Percentiles rank a stretch among this genome's conserved stretches.
phyloP scores from a whole-genome alignment of 495 filamentous ascomycete genomes.

The Bacidia rubella region DNA sequence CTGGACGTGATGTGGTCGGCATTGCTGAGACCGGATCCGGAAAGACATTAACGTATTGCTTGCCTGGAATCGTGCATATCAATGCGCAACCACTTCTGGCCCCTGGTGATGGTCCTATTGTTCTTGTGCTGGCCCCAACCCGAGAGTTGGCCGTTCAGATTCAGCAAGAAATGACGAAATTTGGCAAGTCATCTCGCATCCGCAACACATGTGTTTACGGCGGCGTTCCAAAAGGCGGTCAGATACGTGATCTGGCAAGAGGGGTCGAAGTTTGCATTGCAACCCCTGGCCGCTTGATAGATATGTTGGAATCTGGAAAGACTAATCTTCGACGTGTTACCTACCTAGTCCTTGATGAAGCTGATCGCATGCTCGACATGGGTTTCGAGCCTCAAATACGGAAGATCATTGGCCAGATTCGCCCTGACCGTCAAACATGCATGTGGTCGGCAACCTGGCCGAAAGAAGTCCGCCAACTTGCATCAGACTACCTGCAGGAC shows the following conservation, averaged over 20 bases:
- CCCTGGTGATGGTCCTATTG: conserved; percentile 94
- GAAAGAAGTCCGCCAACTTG: conserved; percentile 92
- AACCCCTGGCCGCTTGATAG: conserved; percentile 91
- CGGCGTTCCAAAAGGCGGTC: conserved; percentile 91
- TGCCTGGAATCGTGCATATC: conserved; percentile 97
- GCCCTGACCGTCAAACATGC: conserved; percentile 95
- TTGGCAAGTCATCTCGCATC: conserved; percentile 94
- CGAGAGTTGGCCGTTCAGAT: conserved; percentile 98
- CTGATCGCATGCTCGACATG: conserved; percentile 87
- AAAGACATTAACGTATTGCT: conserved; percentile 97
- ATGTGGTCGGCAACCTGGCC: conserved; percentile 99
- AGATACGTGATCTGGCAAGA: conserved; percentile 83
- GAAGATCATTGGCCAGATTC: conserved; percentile 95
- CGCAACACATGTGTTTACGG: conserved; percentile 99
- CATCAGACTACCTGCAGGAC: conserved; percentile 86
- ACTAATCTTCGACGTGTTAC: conserved; percentile 98
- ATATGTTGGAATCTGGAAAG: conserved; percentile 95
- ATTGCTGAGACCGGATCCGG: conserved; percentile 98
- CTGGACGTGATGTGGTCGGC: conserved; percentile 95
- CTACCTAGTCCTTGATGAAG: conserved; percentile 80
- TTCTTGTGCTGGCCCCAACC: conserved; percentile 86
- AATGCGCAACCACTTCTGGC: conserved; percentile 95
- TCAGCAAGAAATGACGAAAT: conserved; percentile 88
- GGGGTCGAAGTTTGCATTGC: conserved; percentile 89
- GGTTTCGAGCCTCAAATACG: conserved; percentile 82